phyloP scores from a whole-genome alignment of 768 basidiomycete genomes.

The Daedaleopsis sinensis region DNA sequence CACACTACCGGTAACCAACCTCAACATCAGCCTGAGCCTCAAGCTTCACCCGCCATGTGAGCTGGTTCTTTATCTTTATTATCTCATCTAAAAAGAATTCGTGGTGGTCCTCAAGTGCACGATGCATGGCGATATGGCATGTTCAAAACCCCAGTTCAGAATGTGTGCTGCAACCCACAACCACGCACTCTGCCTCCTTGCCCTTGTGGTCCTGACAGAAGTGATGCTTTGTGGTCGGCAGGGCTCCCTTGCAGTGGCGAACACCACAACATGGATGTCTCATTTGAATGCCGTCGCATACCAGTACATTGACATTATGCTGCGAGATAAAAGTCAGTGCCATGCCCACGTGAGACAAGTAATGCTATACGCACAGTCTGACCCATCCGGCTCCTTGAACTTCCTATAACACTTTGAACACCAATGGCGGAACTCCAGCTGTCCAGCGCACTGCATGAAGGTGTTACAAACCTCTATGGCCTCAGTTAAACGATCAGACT shows the following conservation, averaged over 20 bases:
- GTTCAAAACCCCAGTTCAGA: background rate
- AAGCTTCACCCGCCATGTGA: background rate
- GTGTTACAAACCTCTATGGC: constrained; percentile 31
- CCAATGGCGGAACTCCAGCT: constrained; percentile 32
- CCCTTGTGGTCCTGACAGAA: constrained; percentile 22
- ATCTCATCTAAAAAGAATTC: constrained; percentile 38
- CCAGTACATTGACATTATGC: constrained; percentile 16
- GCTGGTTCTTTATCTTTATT: constrained; percentile 17
- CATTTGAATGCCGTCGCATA: constrained; percentile 32
- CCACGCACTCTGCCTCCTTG: too few relatives aligned
- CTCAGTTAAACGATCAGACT: constrained; percentile 27
- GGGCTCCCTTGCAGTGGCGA: constrained; percentile 18
- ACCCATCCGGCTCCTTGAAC: constrained; percentile 17
- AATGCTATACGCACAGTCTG: too few relatives aligned
- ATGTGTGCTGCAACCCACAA: too few relatives aligned
- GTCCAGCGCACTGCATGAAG: constrained; percentile 26
- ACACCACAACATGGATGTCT: constrained; percentile 29
- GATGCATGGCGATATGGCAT: constrained; percentile 2
- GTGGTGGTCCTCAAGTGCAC: constrained; percentile 4
- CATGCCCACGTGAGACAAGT: too few relatives aligned
- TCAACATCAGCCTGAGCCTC: too few relatives aligned
- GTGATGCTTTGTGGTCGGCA: constrained; percentile 11
- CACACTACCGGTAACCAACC: too few relatives aligned
- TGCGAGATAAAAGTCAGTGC: background rate
- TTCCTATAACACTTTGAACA: constrained; percentile 32